Conservation (phyloP, 768 basidiomycete species). For the Psilocybe subaeruginosa region DNA sequence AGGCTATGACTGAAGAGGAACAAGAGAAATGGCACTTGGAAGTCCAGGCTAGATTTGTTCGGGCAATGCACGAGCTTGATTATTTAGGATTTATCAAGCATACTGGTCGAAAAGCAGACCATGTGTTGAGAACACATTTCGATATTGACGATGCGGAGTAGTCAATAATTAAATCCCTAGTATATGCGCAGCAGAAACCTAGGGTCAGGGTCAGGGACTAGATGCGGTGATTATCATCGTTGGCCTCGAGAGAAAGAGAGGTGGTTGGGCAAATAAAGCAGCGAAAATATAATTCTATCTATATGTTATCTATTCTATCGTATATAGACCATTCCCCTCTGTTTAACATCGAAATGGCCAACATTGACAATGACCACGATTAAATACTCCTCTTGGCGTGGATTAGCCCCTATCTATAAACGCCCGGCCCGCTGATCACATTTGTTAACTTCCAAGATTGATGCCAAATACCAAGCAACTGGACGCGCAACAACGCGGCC, state of each 20-base stretch:
- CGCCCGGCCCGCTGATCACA: constrained; percentile 12
- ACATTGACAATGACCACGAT: too few relatives aligned
- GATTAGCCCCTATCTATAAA: constrained; percentile 13
- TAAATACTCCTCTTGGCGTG: background rate
- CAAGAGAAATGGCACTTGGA: constrained; percentile 62
- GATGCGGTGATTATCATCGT: too few relatives aligned
- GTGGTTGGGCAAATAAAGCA: too few relatives aligned
- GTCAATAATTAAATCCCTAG: background rate
- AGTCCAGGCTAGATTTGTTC: constrained; percentile 78
- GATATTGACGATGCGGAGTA: constrained; percentile 44
- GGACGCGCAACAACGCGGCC: constrained; percentile 44
- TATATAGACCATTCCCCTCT: too few relatives aligned
- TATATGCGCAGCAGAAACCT: too few relatives aligned
- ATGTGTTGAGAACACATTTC: constrained; percentile 70
- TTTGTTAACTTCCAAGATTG: constrained; percentile 14
- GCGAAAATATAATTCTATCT: too few relatives aligned
- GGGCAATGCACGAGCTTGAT: constrained; percentile 82
- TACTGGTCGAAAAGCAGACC: constrained; percentile 77
- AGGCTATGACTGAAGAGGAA: constrained; percentile 29
- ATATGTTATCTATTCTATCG: too few relatives aligned
- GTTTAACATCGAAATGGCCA: too few relatives aligned
- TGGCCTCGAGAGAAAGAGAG: too few relatives aligned
- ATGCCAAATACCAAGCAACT: constrained; percentile 37
- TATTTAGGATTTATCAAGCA: constrained; percentile 81
- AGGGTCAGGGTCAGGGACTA: too few relatives aligned